A percentile compares a stretch with the other conserved stretches of the same genome.
phyloP scores from a whole-genome alignment of 2,329 filamentous ascomycete species.

The Colletotrichum gigasporum region DNA sequence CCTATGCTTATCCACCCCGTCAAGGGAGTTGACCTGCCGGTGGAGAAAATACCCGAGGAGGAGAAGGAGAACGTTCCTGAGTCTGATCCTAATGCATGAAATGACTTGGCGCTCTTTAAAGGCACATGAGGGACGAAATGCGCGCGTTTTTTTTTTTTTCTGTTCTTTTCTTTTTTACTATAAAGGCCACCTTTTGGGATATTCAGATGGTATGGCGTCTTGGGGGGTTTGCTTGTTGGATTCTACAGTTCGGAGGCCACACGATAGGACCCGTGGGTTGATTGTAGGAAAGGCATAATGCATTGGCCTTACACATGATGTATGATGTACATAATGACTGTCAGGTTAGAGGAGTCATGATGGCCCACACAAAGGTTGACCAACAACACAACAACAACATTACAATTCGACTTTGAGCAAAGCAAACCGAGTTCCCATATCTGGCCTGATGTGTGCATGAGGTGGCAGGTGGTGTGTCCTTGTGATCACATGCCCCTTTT shows the following conservation, averaged over 20 bases:
- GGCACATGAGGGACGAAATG: conserved; percentile 17
- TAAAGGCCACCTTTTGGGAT: conserved; percentile 14
- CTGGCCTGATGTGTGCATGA: neutral
- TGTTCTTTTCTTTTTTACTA: neutral
- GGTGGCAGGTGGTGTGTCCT: neutral
- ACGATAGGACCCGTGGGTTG: conserved; percentile 11
- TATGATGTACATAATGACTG: conserved; percentile 31
- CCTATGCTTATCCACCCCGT: conserved; percentile 91
- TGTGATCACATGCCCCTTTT: neutral
- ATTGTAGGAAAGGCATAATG: conserved; percentile 30
- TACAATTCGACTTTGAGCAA: conserved; percentile 4
- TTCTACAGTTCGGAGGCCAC: conserved; percentile 11
- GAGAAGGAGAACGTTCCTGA: conserved; percentile 53
- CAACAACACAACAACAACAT: conserved; percentile 12
- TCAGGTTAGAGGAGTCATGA: conserved; percentile 30
- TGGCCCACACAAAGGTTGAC: conserved; percentile 11
- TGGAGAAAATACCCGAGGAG: conserved; percentile 63
- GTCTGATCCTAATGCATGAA: conserved; percentile 59
- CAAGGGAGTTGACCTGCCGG: conserved; percentile 76
- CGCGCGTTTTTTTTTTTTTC: conserved; percentile 13
- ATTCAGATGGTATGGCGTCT: conserved; percentile 29
- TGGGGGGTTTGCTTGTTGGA: conserved; percentile 30
- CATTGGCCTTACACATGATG: conserved; percentile 26
- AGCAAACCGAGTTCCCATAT: neutral
- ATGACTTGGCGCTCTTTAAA: neutral